These are phyloP conservation scores for Ephemerocybe angulata DNA, from an alignment of 768 basidiomycete species.

Conservation along the genomic window DNA sequence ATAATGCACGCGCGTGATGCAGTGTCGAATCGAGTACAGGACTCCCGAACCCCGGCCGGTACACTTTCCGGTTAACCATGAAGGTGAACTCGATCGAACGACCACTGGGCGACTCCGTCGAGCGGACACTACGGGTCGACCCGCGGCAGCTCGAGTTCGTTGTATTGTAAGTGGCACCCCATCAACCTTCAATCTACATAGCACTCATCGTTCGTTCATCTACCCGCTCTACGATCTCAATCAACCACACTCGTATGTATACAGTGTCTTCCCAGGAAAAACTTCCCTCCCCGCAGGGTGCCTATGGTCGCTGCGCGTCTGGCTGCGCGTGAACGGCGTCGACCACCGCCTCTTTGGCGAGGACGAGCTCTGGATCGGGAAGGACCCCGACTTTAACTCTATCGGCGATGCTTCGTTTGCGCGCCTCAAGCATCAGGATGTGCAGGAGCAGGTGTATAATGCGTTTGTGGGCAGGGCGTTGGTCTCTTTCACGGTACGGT, in stretches of 20 bases:
- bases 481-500: constrained; percentile 56
- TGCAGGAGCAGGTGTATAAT: constrained; percentile 51
- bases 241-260: not conserved
- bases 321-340: constrained; percentile 54
- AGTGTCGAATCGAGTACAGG: constrained; percentile 46
- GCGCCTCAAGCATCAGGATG: constrained; percentile 37
- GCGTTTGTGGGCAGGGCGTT: constrained; percentile 52
- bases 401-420: constrained; percentile 58
- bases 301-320: constrained; percentile 57
- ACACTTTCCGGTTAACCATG: constrained; percentile 51
- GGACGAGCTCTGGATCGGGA: constrained; percentile 64
- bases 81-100: constrained; percentile 56
- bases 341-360: constrained; percentile 64
- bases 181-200: not conserved
- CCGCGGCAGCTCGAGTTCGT: constrained; percentile 55
- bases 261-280: constrained; percentile 60
- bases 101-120: constrained; percentile 43
- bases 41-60: constrained; percentile 41
- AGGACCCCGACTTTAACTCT: constrained; percentile 59
- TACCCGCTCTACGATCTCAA: not conserved
- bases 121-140: constrained; percentile 46
- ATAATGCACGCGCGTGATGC: not conserved
- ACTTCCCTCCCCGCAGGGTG: constrained; percentile 49
- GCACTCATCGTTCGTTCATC: not conserved
- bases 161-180: constrained; percentile 49